Evolutionary conservation across 306 rosid species (phyloP).

Genomic region (Cyamopsis tetragonoloba): DNA sequence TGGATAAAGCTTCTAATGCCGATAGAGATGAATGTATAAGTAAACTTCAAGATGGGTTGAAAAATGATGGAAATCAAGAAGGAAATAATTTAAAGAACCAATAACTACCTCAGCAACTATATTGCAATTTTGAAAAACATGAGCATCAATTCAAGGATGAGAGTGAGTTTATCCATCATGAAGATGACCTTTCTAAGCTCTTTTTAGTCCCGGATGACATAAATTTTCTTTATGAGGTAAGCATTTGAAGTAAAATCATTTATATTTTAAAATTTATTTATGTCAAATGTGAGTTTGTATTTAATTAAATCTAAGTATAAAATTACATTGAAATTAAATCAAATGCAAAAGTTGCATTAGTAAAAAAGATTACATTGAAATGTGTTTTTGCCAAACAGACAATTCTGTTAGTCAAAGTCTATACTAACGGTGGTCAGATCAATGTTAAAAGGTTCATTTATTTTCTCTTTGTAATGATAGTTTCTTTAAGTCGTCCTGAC

Average conservation of each 20-base stretch:
- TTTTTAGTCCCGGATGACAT: not conserved
- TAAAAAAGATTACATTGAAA: too few relatives aligned
- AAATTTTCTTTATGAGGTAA: conserved; percentile 20
- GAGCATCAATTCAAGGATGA: not conserved
- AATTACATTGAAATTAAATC: too few relatives aligned
- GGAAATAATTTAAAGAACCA: not conserved
- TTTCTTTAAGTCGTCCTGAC: not conserved
- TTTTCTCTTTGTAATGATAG: too few relatives aligned
- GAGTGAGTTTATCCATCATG: not conserved
- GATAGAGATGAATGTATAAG: not conserved
- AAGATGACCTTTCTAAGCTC: not conserved
- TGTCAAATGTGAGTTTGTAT: too few relatives aligned
- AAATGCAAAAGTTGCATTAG: too few relatives aligned
- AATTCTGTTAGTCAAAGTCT: too few relatives aligned
- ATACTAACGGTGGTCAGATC: too few relatives aligned
- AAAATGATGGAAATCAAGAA: not conserved
- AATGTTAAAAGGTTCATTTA: too few relatives aligned
- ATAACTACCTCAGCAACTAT: not conserved
- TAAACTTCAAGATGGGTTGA: not conserved
- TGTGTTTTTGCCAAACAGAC: too few relatives aligned
- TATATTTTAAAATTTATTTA: too few relatives aligned
- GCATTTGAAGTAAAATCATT: too few relatives aligned
- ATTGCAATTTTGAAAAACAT: conserved; percentile 1
- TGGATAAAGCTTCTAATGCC: not conserved
- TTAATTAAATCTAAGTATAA: too few relatives aligned